Base-by-base conservation (phyloP, 768 basidiomycete genomes). In the Psilocybe cyanescens region DNA sequence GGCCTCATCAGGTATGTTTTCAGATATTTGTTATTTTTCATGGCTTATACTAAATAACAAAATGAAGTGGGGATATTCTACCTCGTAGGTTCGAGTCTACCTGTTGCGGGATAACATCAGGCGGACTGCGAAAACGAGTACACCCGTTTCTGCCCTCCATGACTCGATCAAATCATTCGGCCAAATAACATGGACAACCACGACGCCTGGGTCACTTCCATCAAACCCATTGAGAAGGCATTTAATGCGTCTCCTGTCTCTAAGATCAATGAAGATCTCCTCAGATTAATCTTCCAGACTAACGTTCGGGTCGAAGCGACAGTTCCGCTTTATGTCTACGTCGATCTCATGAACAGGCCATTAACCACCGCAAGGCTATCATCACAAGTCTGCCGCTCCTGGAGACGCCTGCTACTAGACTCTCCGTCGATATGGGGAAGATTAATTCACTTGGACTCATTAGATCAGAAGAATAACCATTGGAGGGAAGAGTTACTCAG, bases 401-500 rank as follows among this genome's bases (percentile, higher is more conserved):
- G 57, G 57, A 47, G 57, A 4, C 16, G 33, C 3, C 37, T 58
- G 7, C 12, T 58, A 3, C 57, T 58, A 2, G 17, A 35, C 14
- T 58, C 47, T 3, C 48, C 57, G 2, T 58, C 57, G 24, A 35
- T 58, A 28, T 50, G 57, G 57, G 48, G 57, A 17, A 58, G 33
- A 28, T 16, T 58, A 12, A 37, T 58, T 2, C 30, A 50, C n/a
- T 9, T 58, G 4, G 47, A 49, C n/a, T 14, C 24, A 3, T 46
- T 56, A 24, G 28, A 58, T 41, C 47, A 50, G 17, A 14, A 19
- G 37, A 58, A 8, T 24, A 19, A 24, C 7, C 11, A 50, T 39
- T 58, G 57, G 57, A 31, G 47, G 8, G n/a, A 37, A 3, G 57
- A 58, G 39, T 33, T 58, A 16, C 33, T 58, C 6, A 48, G 57